Evolutionary conservation across 345 rosid species (phyloP).

Genomic region (Populus ilicifolia): DNA sequence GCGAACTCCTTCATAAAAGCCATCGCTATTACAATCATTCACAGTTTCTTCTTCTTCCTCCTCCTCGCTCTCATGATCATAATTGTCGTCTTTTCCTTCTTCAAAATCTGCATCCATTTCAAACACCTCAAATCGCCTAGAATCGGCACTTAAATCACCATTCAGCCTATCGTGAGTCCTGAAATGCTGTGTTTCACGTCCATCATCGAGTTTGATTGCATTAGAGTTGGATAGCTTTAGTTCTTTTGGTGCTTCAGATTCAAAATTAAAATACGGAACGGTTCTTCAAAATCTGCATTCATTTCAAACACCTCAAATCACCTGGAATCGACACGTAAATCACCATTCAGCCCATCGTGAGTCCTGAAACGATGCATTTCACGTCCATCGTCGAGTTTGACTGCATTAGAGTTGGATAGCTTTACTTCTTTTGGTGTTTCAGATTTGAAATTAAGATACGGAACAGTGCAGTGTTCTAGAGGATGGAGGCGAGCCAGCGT

Average conservation of each 20-base stretch:
- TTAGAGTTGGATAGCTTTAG: conserved; percentile 55
- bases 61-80: conserved; percentile 23
- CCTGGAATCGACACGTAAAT: too few species aligned
- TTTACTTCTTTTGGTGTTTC: conserved; percentile 45
- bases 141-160: conserved; percentile 29
- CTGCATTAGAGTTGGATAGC: conserved; percentile 50
- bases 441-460: conserved; percentile 10
- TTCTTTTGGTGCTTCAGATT: conserved; percentile 34
- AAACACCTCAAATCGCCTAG: conserved; percentile 41
- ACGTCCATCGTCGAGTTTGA: conserved; percentile 21
- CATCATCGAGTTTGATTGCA: conserved; percentile 30
- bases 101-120: conserved; percentile 39
- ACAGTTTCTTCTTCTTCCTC: conserved; percentile 25
- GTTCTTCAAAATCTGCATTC: neutral
- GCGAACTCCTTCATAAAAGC: neutral
- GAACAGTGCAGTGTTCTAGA: conserved; percentile 48
- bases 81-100: conserved; percentile 14
- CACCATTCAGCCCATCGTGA: too few species aligned
- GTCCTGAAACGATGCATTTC: conserved; percentile 12
- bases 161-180: conserved; percentile 15
- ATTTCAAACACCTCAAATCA: too few species aligned
- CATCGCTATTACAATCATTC: conserved; percentile 19
- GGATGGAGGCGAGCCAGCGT: conserved; percentile 87
- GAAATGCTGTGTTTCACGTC: conserved; percentile 12
- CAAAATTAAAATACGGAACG: conserved; percentile 11